phyloP scores from a whole-genome alignment of 768 basidiomycete genomes.

The Lentinula sp. region DNA sequence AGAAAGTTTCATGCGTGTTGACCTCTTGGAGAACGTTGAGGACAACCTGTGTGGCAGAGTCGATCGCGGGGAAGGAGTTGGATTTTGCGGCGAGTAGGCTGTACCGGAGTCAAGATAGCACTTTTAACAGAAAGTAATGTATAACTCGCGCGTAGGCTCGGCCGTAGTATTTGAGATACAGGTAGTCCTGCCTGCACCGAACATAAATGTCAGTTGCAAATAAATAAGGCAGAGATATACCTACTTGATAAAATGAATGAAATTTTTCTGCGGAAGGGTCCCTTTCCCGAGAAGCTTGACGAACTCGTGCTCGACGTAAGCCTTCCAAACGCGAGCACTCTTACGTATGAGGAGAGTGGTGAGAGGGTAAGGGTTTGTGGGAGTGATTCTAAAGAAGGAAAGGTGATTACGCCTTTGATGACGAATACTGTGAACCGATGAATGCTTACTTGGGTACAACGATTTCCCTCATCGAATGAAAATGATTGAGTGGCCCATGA shows the following conservation, averaged over 20 bases:
- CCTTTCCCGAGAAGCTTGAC: slow-evolving; percentile 72
- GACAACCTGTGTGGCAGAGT: slow-evolving; percentile 57
- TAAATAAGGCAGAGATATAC: background rate
- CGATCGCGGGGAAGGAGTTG: slow-evolving; percentile 53
- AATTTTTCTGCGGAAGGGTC: slow-evolving; percentile 56
- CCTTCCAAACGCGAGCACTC: slow-evolving; percentile 53
- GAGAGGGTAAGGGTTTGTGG: slow-evolving; percentile 62
- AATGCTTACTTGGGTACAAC: slow-evolving; percentile 41
- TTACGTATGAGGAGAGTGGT: slow-evolving; percentile 56
- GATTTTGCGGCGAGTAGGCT: slow-evolving; percentile 81
- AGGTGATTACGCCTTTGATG: background rate
- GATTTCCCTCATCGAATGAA: slow-evolving; percentile 49
- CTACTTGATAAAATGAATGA: slow-evolving; percentile 82
- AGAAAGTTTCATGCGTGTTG: slow-evolving; percentile 64
- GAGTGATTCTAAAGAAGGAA: slow-evolving; percentile 41
- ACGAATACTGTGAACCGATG: background rate
- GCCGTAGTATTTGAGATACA: slow-evolving; percentile 78
- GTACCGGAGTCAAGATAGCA: background rate
- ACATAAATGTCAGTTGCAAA: background rate
- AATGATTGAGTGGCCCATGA: slow-evolving; percentile 83
- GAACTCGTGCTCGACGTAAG: slow-evolving; percentile 81
- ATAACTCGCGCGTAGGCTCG: slow-evolving; percentile 66
- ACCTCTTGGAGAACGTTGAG: slow-evolving; percentile 64
- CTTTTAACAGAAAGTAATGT: background rate
- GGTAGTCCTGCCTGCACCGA: slow-evolving; percentile 65